Evolutionary conservation across 2,329 filamentous ascomycete genomes (phyloP).

Genomic region (Cercospora sp.): DNA sequence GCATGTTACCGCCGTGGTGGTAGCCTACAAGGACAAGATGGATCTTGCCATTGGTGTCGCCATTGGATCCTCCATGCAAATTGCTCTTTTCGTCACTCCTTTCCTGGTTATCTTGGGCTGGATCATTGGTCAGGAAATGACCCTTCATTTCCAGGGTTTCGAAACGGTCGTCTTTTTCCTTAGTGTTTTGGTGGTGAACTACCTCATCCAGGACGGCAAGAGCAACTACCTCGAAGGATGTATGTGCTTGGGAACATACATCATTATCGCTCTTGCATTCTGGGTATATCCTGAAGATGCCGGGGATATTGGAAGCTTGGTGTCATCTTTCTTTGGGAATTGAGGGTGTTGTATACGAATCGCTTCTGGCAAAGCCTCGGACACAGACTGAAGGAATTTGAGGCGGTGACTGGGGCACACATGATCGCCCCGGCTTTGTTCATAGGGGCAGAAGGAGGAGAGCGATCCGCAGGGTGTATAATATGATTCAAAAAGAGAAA

Average conservation of each 20-base stretch:
- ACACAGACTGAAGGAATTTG: background rate
- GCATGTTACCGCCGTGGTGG: conserved; percentile 57
- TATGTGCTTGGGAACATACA: conserved; percentile 57
- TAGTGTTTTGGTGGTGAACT: conserved; percentile 82
- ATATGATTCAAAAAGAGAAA: background rate
- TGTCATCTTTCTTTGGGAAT: conserved; percentile 24
- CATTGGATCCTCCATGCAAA: conserved; percentile 57
- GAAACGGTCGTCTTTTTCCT: conserved; percentile 87
- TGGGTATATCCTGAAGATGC: conserved; percentile 55
- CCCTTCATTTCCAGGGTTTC: conserved; percentile 83
- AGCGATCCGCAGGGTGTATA: background rate
- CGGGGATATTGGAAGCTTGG: conserved; percentile 25
- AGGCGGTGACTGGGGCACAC: background rate
- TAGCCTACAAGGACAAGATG: conserved; percentile 60
- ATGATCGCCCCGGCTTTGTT: background rate
- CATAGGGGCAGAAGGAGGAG: background rate
- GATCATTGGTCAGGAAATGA: conserved; percentile 56
- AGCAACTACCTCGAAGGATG: conserved; percentile 86
- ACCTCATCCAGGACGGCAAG: conserved; percentile 79
- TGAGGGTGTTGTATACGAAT: conserved; percentile 5
- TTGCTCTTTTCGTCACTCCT: conserved; percentile 59
- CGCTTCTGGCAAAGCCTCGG: background rate
- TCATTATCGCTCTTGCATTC: conserved; percentile 62
- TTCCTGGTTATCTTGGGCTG: conserved; percentile 59
- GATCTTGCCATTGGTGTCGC: conserved; percentile 58